phyloP scores from a whole-genome alignment of 129 eudicot species.

The Saussurea involucrata region DNA sequence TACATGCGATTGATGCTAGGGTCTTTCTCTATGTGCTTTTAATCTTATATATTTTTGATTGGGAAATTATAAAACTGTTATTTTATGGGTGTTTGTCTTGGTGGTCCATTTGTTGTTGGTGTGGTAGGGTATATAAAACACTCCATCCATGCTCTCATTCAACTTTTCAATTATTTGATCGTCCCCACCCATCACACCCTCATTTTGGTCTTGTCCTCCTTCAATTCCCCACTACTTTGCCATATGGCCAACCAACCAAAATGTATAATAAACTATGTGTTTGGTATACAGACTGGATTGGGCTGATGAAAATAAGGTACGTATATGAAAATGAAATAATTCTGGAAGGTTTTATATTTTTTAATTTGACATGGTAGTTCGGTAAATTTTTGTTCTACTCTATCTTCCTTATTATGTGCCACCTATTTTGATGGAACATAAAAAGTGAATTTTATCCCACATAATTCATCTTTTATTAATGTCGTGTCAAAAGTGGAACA shows the following conservation, averaged over 20 bases:
- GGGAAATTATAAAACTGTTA: background rate
- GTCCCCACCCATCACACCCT: conserved; percentile 26
- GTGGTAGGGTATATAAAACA: conserved; percentile 31
- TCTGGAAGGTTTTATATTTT: background rate
- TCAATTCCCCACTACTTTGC: conserved; percentile 16
- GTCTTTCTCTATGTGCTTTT: background rate
- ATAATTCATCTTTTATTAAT: background rate
- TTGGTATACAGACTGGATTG: background rate
- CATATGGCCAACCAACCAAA: background rate
- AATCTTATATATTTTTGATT: background rate
- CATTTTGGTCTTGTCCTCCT: conserved; percentile 22
- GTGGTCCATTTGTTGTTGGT: conserved; percentile 35
- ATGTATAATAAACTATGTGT: background rate
- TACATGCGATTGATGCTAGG: background rate
- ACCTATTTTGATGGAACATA: background rate
- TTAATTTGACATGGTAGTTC: background rate
- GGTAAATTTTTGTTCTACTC: background rate
- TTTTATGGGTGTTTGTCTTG: background rate
- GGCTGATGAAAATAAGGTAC: background rate
- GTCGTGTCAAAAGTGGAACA: background rate
- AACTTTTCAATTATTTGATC: conserved; percentile 31
- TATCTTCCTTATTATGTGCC: background rate
- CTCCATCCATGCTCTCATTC: conserved; percentile 40
- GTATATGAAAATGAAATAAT: background rate
- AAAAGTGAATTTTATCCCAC: background rate